Percentiles rank a stretch among this genome's conserved stretches.
Conservation (phyloP, 2,329 filamentous ascomycete species). For the Nakataea oryzae region DNA sequence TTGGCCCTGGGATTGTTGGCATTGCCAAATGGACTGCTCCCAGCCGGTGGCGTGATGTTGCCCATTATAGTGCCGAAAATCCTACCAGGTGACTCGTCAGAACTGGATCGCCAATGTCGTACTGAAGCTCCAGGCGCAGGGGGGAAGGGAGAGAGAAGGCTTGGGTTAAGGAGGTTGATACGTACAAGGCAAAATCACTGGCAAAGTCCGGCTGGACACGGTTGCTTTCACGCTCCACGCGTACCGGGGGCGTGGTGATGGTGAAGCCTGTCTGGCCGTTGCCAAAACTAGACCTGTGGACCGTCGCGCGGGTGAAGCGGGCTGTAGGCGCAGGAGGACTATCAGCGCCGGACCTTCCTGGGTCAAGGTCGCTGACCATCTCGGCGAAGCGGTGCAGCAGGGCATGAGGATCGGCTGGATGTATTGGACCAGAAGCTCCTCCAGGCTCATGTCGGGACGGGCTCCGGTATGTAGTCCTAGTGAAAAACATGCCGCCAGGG, state of each 20-base stretch:
- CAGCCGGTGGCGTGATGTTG: constrained; percentile 14
- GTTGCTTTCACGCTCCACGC: neutral
- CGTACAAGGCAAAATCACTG: constrained; percentile 34
- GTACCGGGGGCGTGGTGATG: constrained; percentile 28
- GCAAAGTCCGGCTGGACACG: constrained; percentile 1
- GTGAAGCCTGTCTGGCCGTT: constrained; percentile 30
- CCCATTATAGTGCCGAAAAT: constrained; percentile 35
- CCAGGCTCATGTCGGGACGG: constrained; percentile 2
- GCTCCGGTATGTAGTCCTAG: constrained; percentile 19
- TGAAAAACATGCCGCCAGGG: constrained; percentile 28
- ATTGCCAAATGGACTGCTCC: constrained; percentile 12
- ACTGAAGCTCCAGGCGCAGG: neutral
- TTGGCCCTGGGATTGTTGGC: constrained; percentile 11
- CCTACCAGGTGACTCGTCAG: constrained; percentile 18
- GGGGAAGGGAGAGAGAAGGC: constrained; percentile 19
- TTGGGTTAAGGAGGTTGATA: constrained; percentile 5
- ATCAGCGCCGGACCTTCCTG: neutral
- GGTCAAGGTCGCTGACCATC: constrained; percentile 20
- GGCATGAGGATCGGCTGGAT: constrained; percentile 20
- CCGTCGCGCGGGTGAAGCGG: neutral
- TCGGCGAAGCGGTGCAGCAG: constrained; percentile 31
- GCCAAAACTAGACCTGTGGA: neutral
- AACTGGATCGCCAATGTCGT: neutral
- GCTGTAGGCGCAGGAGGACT: neutral
- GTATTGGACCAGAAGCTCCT: constrained; percentile 5